Evolutionary conservation across 305 asterid species (phyloP).

Genomic region (Salvia sclarea): DNA sequence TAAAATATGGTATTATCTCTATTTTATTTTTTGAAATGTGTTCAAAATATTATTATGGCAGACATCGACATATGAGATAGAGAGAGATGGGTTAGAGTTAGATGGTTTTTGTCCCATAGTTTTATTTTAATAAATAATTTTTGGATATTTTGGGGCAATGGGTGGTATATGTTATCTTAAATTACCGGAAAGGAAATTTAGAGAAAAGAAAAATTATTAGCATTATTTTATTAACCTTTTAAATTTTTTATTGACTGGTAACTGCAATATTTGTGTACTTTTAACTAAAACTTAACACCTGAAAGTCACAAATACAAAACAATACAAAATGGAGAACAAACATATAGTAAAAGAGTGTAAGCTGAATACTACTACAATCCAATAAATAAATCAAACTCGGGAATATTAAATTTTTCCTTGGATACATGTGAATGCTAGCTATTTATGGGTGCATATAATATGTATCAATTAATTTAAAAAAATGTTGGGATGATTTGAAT

Average conservation of each 20-base stretch:
- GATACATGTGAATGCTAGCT: background rate
- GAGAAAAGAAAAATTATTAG: too few species aligned
- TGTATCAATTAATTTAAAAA: background rate
- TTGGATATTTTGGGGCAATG: background rate
- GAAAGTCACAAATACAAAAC: background rate
- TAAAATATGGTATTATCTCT: background rate
- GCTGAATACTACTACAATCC: background rate
- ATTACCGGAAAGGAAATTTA: background rate
- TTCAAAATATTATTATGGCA: background rate
- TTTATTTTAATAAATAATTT: background rate
- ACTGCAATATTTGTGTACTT: background rate
- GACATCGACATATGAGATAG: background rate
- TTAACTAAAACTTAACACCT: background rate
- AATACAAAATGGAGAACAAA: conserved; percentile 10
- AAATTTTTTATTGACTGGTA: background rate
- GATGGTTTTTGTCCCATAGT: conserved; percentile 22
- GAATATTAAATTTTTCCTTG: background rate
- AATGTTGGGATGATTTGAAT: background rate
- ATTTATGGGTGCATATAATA: background rate
- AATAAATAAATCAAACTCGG: background rate
- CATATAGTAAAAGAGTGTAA: background rate
- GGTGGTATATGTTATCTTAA: background rate
- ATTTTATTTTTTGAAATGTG: background rate
- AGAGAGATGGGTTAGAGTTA: background rate
- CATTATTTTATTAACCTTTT: background rate